phyloP scores from a whole-genome alignment of 2,329 filamentous ascomycete genomes.

The Penicillium sp. region DNA sequence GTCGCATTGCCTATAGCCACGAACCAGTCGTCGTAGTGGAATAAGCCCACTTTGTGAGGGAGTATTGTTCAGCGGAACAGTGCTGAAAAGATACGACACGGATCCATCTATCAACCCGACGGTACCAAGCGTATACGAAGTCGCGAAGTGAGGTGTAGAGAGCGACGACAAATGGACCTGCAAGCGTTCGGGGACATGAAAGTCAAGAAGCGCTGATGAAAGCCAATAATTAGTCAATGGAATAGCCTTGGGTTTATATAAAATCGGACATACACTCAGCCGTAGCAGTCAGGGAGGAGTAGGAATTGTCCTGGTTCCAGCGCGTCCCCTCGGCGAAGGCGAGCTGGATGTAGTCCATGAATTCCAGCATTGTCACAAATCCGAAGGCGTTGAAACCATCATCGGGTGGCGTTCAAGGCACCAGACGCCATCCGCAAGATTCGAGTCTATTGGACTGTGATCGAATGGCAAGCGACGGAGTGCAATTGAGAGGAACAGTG shows the following conservation, averaged over 20 bases:
- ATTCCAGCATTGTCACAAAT: conserved; percentile 70
- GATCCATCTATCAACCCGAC: conserved; percentile 91
- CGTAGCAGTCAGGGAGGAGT: conserved; percentile 78
- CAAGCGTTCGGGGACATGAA: conserved; percentile 77
- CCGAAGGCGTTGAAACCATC: background rate
- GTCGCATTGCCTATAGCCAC: conserved; percentile 75
- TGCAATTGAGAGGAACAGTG: background rate
- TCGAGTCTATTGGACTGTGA: background rate
- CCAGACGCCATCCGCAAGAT: background rate
- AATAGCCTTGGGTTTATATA: background rate
- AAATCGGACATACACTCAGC: conserved; percentile 61
- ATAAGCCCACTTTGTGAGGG: conserved; percentile 69
- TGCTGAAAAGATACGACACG: conserved; percentile 95
- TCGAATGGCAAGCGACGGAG: background rate
- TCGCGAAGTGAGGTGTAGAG: conserved; percentile 87
- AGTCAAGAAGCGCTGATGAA: conserved; percentile 72
- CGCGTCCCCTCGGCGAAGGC: conserved; percentile 81
- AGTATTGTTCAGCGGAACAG: conserved; percentile 65
- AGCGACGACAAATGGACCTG: conserved; percentile 86
- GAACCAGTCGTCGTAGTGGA: conserved; percentile 71
- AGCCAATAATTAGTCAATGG: conserved; percentile 20
- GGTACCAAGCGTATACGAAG: conserved; percentile 85
- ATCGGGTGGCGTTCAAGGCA: background rate
- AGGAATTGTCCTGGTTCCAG: conserved; percentile 91
- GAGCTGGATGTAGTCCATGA: conserved; percentile 94